These are phyloP conservation scores for Leccinum pachyderme DNA, from an alignment of 1,284 basidiomycete genomes.

Conservation along the genomic window DNA sequence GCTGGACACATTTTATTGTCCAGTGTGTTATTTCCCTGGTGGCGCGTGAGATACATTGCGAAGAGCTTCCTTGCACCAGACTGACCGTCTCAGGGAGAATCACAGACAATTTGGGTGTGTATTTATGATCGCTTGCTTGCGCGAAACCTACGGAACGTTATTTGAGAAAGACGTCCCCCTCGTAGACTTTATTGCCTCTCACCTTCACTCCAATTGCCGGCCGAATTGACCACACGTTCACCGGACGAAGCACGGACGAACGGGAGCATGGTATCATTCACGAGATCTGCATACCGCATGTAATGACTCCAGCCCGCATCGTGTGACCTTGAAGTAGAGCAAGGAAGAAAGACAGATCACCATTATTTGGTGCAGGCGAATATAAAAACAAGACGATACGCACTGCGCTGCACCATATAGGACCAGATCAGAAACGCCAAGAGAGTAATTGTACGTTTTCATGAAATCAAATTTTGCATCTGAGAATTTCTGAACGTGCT, in stretches of 20 bases:
- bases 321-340: slow-evolving; percentile 40
- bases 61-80: slow-evolving; percentile 16
- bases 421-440: slow-evolving; percentile 61
- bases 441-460: slow-evolving; percentile 50
- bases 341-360: neutral
- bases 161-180: neutral
- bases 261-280: slow-evolving; percentile 45
- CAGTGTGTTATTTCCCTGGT: slow-evolving; percentile 66
- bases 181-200: slow-evolving; percentile 6
- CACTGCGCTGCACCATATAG: slow-evolving; percentile 72
- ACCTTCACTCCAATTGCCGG: slow-evolving; percentile 71
- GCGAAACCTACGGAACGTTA: slow-evolving; percentile 47
- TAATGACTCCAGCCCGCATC: slow-evolving; percentile 49
- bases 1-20: slow-evolving; percentile 68
- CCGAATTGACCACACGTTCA: slow-evolving; percentile 64
- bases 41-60: slow-evolving; percentile 5
- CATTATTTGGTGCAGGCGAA: neutral
- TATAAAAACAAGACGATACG: slow-evolving; percentile 22
- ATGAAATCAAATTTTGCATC: slow-evolving; percentile 57
- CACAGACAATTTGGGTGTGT: slow-evolving; percentile 46
- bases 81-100: slow-evolving; percentile 55
- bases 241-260: slow-evolving; percentile 68
- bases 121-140: slow-evolving; percentile 38
- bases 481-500: slow-evolving; percentile 40
- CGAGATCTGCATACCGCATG: slow-evolving; percentile 47